phyloP scores from a whole-genome alignment of 2,329 filamentous ascomycete genomes.

The Geosmithia flava region DNA sequence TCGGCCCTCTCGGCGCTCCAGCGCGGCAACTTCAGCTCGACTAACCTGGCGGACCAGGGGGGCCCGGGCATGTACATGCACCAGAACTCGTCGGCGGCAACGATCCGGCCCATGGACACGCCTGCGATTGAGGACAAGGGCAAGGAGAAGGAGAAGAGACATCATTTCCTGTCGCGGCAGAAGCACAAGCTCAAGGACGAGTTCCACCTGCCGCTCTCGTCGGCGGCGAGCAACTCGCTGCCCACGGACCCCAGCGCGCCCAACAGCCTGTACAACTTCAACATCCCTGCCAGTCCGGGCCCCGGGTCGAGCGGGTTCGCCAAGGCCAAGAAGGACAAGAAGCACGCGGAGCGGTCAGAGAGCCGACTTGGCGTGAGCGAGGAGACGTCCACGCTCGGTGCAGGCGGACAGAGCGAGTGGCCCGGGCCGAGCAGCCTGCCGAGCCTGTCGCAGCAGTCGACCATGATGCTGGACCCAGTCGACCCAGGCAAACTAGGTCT shows the following conservation, averaged over 20 bases:
- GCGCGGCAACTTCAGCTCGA: conserved; percentile 57
- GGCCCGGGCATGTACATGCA: conserved; percentile 55
- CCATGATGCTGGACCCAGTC: conserved; percentile 34
- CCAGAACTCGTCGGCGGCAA: conserved; percentile 66
- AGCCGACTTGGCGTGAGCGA: conserved; percentile 42
- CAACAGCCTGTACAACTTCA: conserved; percentile 69
- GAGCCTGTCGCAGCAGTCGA: conserved; percentile 27
- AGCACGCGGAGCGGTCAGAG: conserved; percentile 48
- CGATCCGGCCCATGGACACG: conserved; percentile 53
- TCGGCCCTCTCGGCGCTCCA: conserved; percentile 55
- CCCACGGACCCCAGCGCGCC: conserved; percentile 65
- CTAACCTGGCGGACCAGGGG: conserved; percentile 50
- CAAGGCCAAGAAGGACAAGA: conserved; percentile 81
- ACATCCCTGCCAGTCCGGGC: conserved; percentile 58
- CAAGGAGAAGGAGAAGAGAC: conserved; percentile 65
- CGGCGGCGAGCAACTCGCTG: conserved; percentile 63
- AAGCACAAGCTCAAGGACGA: conserved; percentile 73
- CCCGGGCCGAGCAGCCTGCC: conserved; percentile 39
- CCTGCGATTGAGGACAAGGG: conserved; percentile 30
- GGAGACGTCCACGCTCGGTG: conserved; percentile 22
- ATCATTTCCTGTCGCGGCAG: conserved; percentile 67
- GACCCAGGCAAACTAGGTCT: conserved; percentile 44
- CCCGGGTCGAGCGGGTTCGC: conserved; percentile 55
- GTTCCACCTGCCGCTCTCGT: conserved; percentile 59
- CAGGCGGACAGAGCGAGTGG: conserved; percentile 30